Evolutionary conservation across 1,139 yeast species (phyloP).

Genomic region (Hemisphaericaspora subhashii): DNA sequence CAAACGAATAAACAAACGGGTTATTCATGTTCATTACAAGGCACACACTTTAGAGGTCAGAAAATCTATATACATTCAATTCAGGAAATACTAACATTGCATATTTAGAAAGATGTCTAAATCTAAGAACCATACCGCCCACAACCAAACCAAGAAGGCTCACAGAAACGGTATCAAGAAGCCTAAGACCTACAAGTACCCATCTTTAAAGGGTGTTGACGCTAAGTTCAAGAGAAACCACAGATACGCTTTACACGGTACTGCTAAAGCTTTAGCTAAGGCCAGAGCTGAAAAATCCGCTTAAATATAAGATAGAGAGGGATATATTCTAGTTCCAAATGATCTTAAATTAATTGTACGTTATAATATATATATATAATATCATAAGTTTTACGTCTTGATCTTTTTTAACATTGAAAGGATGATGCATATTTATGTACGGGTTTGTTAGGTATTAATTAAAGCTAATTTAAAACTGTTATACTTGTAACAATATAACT

Average conservation of each 20-base stretch:
- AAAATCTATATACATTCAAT: too few relatives aligned
- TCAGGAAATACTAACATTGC: constrained; percentile 30
- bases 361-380: too few relatives aligned
- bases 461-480: constrained; percentile 12
- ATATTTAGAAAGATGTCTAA: constrained; percentile 69
- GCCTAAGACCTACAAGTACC: constrained; percentile 97
- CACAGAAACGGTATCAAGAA: constrained; percentile 99
- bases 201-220: constrained; percentile 98
- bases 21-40: too few relatives aligned
- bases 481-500: constrained; percentile 1
- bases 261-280: constrained; percentile 89
- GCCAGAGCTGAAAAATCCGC: constrained; percentile 52
- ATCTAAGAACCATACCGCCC: constrained; percentile 99
- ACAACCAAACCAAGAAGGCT: constrained; percentile 99
- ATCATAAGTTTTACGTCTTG: constrained; percentile 17
- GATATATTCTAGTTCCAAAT: not conserved
- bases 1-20: too few relatives aligned
- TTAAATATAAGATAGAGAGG: constrained; percentile 17
- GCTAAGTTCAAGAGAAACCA: constrained; percentile 99
- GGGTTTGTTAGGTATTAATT: constrained; percentile 18
- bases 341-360: constrained; percentile 7
- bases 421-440: constrained; percentile 10
- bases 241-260: constrained; percentile 98
- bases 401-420: constrained; percentile 4
- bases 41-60: too few relatives aligned